Evolutionary conservation across 371 early-diverging fungal species (phyloP), one percentile per base, ranked within the genome.

Genomic region (Apophysomyces sp.): DNA sequence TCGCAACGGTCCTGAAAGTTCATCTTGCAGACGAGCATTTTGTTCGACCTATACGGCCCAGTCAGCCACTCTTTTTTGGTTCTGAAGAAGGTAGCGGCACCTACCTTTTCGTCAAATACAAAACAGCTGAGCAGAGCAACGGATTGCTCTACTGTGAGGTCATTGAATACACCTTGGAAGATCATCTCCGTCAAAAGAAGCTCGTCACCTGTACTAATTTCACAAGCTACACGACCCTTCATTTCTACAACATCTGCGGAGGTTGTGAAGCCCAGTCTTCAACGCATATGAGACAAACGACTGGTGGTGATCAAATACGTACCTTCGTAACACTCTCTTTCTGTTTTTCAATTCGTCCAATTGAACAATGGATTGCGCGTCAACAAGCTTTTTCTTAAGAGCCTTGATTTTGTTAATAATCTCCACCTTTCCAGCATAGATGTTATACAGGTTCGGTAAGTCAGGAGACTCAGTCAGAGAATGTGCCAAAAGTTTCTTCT

Each of bases 141-240:
- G 0, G 90, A 86, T 65, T 97, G 96, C 67, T 94, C 95, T 1
- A 92, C 89, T 0, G 91, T 84, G 60, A 99, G 79, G 58, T 97
- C 96, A 52, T 92, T 94, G 76, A 99, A 99, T 0, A 94, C 94
- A 62, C 98, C 97, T 74, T 98, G 94, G 81, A 99, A 97, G 31
- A 99, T 92, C 92, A 99, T 89, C 84, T 99, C 99, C 0, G 99
- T 99, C 60, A 99, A 78, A 55, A 99, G 63, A 34, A 99, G 78
- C 76, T 98, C 99, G 76, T 99, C 99, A 15, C 98, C 99, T 3
- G 95, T 87, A 28, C 93, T 94, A 61, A 99, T 97, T 81, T 99
- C 99, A 71, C 99, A 99, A 2, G 99, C 99, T 8, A 99, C 98
- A 63, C 98, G 93, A 31, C 99, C 99, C 80, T 98, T 98, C 83